Evolutionary conservation across 768 basidiomycete species (phyloP), one percentile per base, ranked within the genome.

Genomic region (Cubamyces sp.): DNA sequence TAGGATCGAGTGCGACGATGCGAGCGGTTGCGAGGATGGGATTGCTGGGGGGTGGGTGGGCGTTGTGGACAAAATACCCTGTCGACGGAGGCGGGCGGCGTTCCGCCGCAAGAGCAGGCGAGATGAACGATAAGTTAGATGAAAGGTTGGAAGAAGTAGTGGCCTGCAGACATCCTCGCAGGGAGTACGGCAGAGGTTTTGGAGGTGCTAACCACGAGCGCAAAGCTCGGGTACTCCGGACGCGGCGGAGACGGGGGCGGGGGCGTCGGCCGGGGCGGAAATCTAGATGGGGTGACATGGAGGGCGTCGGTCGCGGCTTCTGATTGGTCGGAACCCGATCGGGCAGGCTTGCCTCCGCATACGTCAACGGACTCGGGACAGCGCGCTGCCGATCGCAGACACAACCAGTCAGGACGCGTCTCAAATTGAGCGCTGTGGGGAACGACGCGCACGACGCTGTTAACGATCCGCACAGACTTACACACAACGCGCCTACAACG

Each of bases 381-480:
- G 3, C 15, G 23, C 46, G 30, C 43, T 6, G 46, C 26, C 28
- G 19, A 46, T 14, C 3, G 15, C 12, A 39, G 45, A 7, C 16
- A 16, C 21, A 14, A 46, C 12, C 12, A 28, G 23, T 40, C 3
- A 15, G 34, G 48, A 2, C 5, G 9, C 41, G 57, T 16, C 18
- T 61, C 53, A 61, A 16, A 61, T 61, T 23, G 60, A 61, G 40
- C 60, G 52, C 60, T 61, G 60, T 16, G 30, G 47, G 40, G 40
- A 25, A 41, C 34, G 11, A 11, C 34, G 34, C 34, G 9, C 34
- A 34, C 34, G 34, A 11, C 6, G 5, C 34, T 11, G 11, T 34
- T 11, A 34, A 34, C 34, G 34, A 34, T 34, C 34, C 9, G 34
- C 34, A 9, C 34, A 34, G 4, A 34, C 5, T 7, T 37, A 34